Percentiles rank a stretch among this genome's conserved stretches.
These are phyloP conservation scores for Ascobolus immersus DNA, from an alignment of 495 filamentous ascomycete species.

Conservation along the genomic window DNA sequence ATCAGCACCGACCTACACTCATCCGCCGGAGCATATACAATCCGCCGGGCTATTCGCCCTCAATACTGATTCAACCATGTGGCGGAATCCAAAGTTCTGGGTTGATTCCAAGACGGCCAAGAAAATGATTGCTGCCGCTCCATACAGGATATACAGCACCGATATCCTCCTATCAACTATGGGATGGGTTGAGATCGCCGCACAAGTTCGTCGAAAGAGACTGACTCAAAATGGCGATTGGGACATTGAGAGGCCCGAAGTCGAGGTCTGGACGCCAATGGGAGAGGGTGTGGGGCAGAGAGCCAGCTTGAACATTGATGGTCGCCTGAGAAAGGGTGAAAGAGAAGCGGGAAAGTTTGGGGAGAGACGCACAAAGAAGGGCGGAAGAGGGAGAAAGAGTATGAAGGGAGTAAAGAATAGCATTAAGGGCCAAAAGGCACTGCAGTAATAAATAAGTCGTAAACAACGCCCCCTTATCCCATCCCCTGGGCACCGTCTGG, in stretches of 20 bases:
- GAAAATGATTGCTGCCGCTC: constrained; percentile 26
- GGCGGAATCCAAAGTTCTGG: constrained; percentile 37
- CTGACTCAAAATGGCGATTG: constrained; percentile 8
- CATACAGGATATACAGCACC: constrained; percentile 49
- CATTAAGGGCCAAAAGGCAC: no score
- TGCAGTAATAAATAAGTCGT: no score
- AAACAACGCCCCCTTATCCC: no score
- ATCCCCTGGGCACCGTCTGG: no score
- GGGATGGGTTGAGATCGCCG: constrained; percentile 77
- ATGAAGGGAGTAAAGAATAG: constrained; percentile 34
- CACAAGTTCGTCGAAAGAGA: constrained; percentile 37
- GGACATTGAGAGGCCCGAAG: constrained; percentile 12
- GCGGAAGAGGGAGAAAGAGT: constrained; percentile 20
- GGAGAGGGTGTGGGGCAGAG: constrained; percentile 49
- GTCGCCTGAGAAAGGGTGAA: constrained; percentile 14
- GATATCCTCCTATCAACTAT: constrained; percentile 78
- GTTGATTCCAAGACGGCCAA: constrained; percentile 13
- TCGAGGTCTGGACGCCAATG: constrained; percentile 68
- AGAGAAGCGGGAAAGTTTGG: constrained; percentile 5
- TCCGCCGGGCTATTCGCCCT: constrained; percentile 54
- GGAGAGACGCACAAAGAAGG: constrained; percentile 18
- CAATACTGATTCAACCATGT: constrained; percentile 53
- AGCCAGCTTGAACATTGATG: constrained; percentile 48
- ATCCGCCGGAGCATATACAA: constrained; percentile 19
- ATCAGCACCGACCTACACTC: constrained; percentile 1